Evolutionary conservation across 2,329 filamentous ascomycete species (phyloP), one percentile per base, ranked within the genome.

Genomic region (Monosporascus sp.): DNA sequence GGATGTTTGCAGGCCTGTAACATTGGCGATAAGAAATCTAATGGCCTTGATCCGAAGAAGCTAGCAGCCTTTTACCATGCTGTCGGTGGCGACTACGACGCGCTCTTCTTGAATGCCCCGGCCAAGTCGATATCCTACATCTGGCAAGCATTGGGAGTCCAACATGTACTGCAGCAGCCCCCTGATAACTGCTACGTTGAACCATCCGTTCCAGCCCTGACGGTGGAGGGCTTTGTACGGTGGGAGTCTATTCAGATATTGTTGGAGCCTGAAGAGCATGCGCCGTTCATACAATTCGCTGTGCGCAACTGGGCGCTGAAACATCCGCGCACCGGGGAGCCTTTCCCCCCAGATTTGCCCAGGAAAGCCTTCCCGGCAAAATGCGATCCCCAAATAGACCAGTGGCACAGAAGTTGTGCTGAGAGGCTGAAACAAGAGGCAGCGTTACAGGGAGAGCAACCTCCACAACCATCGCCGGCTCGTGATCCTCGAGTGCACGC

Each of bases 211-310:
- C 94, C 94, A 0, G 89, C 91, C 15, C 74, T 99, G 52, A 95
- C 93, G 37, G 77, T 81, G 0, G 82, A 84, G 64, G 94, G 94
- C 41, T 99, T 96, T 69, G 89, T 93, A 44, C 86, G 90, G 68
- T 99, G 93, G 93, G 88, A 96, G 74, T 90, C 89, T 0, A 88
- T 97, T 52, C 90, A 97, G 72, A 80, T 96, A 22, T 76, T 97
- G 37, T 80, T 97, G 2, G 89, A 86, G 2, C 94, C 94, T 0
- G 87, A 94, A 61, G 89, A 95, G 63, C 92, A 97, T 72, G 88
- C 91, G 1, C 83, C 84, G 0, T 93, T 91, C 62, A 71, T 99
- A 24, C 90, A 94, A 63, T 86, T 83, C 63, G 90, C 91, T 0
- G 88, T 96, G 3, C 80, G 80, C 56, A 78, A 88, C 58, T 97